phyloP scores from a whole-genome alignment of 1,284 basidiomycete species.

The Cerrena zonata region DNA sequence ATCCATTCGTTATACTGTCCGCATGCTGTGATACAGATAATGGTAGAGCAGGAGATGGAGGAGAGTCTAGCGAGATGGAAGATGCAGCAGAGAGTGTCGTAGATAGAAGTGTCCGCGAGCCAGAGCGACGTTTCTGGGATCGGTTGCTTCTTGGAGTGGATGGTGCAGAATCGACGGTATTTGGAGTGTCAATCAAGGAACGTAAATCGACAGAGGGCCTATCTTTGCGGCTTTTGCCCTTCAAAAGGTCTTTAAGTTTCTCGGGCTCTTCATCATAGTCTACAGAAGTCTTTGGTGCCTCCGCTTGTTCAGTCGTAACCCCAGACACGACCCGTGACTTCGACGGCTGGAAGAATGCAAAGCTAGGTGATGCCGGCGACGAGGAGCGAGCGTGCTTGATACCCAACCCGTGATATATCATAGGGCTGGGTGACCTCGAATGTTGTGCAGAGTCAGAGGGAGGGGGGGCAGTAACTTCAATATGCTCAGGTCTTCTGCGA shows the following conservation, averaged over 20 bases:
- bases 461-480: background rate
- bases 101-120: constrained; percentile 31
- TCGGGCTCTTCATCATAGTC: constrained; percentile 75
- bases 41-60: constrained; percentile 35
- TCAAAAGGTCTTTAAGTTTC: constrained; percentile 65
- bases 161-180: background rate
- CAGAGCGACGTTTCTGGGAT: background rate
- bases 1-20: constrained; percentile 12
- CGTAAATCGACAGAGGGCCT: constrained; percentile 31
- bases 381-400: constrained; percentile 26
- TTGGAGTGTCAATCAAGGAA: constrained; percentile 12
- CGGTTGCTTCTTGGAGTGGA: background rate
- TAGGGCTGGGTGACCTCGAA: constrained; percentile 24
- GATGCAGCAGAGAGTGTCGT: constrained; percentile 40
- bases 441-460: constrained; percentile 10
- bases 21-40: constrained; percentile 10
- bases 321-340: constrained; percentile 61
- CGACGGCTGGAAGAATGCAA: constrained; percentile 29
- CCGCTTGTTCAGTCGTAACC: constrained; percentile 58
- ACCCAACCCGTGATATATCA: constrained; percentile 23
- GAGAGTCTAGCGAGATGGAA: constrained; percentile 38
- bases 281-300: constrained; percentile 69
- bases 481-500: background rate
- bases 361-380: constrained; percentile 28
- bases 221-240: constrained; percentile 44